A percentile compares a stretch with the other conserved stretches of the same genome.
phyloP scores from a whole-genome alignment of 2,329 filamentous ascomycete species.

The Claviceps capensis region DNA sequence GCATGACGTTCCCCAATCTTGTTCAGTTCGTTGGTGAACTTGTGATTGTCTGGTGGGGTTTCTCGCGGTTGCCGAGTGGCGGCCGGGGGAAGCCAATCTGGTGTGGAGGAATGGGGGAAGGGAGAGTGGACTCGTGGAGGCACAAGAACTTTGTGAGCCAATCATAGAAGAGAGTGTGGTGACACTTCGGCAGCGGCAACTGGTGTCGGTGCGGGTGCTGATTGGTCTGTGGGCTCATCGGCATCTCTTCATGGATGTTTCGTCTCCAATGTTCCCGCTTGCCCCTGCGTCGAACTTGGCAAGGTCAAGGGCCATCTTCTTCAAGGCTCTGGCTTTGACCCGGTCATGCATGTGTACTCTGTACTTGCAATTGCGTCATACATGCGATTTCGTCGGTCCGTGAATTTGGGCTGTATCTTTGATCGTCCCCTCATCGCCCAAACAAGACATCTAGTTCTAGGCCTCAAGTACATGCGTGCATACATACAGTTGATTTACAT shows the following conservation, averaged over 20 bases:
- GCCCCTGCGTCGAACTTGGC: no score
- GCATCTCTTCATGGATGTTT: no score
- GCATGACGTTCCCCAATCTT: no score
- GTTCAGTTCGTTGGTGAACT: no score
- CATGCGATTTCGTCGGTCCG: no score
- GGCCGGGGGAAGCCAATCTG: neutral
- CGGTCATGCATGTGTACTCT: no score
- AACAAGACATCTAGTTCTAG: neutral
- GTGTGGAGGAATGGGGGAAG: neutral
- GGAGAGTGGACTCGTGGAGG: neutral
- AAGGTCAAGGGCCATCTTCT: no score
- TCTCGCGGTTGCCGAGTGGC: no score
- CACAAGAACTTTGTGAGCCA: neutral
- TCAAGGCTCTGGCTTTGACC: no score
- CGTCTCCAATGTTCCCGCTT: no score
- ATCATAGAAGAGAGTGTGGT: neutral
- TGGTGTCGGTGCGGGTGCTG: neutral
- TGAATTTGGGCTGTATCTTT: neutral
- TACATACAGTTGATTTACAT: neutral
- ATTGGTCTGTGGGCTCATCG: neutral
- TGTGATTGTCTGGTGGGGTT: no score
- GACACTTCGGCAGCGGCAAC: neutral
- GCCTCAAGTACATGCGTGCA: conserved; percentile 1
- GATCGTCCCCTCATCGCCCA: neutral
- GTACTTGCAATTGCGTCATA: no score